phyloP scores from a whole-genome alignment of 176 grass and related monocot species.

The Echinochloa phyllopogon region DNA sequence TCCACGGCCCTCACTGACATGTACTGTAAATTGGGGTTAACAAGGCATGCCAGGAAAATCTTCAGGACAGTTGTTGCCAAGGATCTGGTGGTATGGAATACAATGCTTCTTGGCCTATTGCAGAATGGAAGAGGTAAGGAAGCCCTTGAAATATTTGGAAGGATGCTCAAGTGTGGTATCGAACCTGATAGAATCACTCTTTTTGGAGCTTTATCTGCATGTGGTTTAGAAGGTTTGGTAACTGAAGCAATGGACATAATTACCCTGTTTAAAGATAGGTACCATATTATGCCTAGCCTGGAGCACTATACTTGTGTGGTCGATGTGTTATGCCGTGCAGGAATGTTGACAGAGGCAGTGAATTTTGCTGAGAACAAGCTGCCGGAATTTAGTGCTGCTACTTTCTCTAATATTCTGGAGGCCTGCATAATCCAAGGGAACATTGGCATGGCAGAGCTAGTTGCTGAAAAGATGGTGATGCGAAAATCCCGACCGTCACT shows the following conservation, averaged over 20 bases:
- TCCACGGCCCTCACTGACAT: conserved; percentile 76
- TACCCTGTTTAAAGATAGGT: conserved; percentile 68
- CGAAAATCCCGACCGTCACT: conserved; percentile 49
- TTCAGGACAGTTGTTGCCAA: conserved; percentile 51
- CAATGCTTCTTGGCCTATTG: conserved; percentile 76
- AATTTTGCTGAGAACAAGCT: conserved; percentile 59
- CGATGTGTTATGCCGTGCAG: conserved; percentile 67
- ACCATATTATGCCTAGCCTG: conserved; percentile 45
- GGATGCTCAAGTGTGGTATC: conserved; percentile 55
- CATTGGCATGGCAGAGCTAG: conserved; percentile 52
- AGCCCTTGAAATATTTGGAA: conserved; percentile 64
- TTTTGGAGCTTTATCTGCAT: conserved; percentile 72
- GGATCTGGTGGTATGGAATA: conserved; percentile 86
- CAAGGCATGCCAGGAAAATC: conserved; percentile 53
- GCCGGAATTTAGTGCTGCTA: conserved; percentile 33
- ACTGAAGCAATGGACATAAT: conserved; percentile 61
- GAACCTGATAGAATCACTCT: conserved; percentile 84
- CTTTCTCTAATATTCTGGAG: conserved; percentile 73
- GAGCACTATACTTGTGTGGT: conserved; percentile 72
- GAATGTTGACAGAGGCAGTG: conserved; percentile 73
- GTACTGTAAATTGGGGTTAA: conserved; percentile 84
- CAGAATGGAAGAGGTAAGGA: conserved; percentile 76
- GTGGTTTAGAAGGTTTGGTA: conserved; percentile 55
- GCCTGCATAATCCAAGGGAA: conserved; percentile 65
- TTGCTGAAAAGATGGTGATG: conserved; percentile 74